phyloP scores from a whole-genome alignment of 208 protist genomes.

The Acanthamoeba royreba region DNA sequence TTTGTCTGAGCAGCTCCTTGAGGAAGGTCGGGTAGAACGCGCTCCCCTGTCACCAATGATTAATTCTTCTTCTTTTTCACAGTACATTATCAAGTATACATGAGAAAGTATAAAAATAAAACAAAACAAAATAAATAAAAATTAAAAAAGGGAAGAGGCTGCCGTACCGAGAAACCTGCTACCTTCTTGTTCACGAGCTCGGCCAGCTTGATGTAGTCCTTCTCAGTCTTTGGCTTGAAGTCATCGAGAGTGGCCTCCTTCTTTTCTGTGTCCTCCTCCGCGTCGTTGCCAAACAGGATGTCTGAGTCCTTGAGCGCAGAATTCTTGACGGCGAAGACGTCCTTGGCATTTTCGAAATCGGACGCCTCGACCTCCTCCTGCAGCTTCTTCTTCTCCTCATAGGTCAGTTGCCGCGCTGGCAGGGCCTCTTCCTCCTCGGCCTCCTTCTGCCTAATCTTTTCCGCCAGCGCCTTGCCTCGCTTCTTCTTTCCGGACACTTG shows the following conservation, averaged over 20 bases:
- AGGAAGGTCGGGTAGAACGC: not conserved
- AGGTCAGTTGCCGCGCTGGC: not conserved
- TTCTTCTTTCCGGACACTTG: not conserved
- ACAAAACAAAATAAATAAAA: not conserved
- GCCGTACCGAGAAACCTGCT: not conserved
- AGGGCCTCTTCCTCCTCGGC: not conserved
- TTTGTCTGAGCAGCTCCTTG: not conserved
- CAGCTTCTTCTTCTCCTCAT: not conserved
- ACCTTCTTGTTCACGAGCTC: not conserved
- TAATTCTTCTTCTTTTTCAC: not conserved
- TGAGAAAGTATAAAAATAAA: not conserved
- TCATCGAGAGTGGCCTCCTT: not conserved
- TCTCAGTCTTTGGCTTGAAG: not conserved
- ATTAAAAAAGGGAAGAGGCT: not conserved
- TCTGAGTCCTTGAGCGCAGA: not conserved
- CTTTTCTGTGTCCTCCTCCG: not conserved
- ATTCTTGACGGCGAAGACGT: not conserved
- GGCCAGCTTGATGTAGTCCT: not conserved
- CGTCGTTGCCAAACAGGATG: conserved; percentile 7
- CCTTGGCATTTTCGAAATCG: conserved; percentile 21
- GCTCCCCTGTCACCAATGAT: not conserved
- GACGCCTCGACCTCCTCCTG: not conserved
- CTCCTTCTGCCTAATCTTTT: not conserved
- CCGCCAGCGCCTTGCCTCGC: not conserved
- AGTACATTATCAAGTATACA: not conserved